Evolutionary conservation across 352 stramenopile genomes (phyloP).

Genomic region (Phytopythium litorale): DNA sequence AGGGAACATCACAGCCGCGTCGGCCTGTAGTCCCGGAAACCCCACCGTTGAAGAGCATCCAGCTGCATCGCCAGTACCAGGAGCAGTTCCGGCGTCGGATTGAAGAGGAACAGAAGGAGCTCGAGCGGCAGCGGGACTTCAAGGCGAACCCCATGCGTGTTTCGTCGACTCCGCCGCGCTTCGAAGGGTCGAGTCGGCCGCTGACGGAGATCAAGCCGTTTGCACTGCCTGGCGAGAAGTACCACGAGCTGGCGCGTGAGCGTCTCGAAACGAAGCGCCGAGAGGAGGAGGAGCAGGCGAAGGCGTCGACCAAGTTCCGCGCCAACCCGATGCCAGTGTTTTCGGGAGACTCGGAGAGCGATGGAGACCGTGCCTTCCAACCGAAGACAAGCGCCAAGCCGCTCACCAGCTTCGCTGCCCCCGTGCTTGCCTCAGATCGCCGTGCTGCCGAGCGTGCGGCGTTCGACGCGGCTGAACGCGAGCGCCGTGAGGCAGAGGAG

Average conservation of each 20-base stretch:
- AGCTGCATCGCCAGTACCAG: slow-evolving; percentile 69
- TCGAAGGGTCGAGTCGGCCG: slow-evolving; percentile 69
- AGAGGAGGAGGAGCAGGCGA: slow-evolving; percentile 51
- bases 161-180: slow-evolving; percentile 44
- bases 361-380: slow-evolving; percentile 17
- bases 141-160: slow-evolving; percentile 68
- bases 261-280: slow-evolving; percentile 49
- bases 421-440: slow-evolving; percentile 58
- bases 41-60: slow-evolving; percentile 64
- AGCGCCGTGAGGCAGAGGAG: slow-evolving; percentile 61
- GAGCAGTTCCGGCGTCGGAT: slow-evolving; percentile 60
- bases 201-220: slow-evolving; percentile 71
- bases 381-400: slow-evolving; percentile 29
- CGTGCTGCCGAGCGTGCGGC: slow-evolving; percentile 57
- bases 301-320: slow-evolving; percentile 41
- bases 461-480: slow-evolving; percentile 67
- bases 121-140: slow-evolving; percentile 54
- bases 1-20: slow-evolving; percentile 16
- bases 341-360: slow-evolving; percentile 9
- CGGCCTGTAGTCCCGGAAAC: slow-evolving; percentile 64
- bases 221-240: slow-evolving; percentile 44
- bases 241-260: slow-evolving; percentile 54
- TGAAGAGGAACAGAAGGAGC: slow-evolving; percentile 53
- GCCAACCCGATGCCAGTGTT: slow-evolving; percentile 68
- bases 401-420: slow-evolving; percentile 40